phyloP scores from a whole-genome alignment of 1,284 basidiomycete genomes.

The Meira nashicola region DNA sequence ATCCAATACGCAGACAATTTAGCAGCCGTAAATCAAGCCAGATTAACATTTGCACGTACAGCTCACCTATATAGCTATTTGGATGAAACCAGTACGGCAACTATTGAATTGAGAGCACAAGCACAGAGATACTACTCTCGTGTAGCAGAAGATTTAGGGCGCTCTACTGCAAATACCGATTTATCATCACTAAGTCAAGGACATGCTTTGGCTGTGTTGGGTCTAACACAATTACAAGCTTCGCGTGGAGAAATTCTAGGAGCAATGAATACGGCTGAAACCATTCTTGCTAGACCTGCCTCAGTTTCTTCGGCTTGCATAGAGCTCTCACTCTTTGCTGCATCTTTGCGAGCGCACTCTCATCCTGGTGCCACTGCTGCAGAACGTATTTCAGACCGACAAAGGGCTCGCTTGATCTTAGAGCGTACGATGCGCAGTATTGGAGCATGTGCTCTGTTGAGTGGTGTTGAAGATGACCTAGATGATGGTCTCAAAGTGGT shows the following conservation, averaged over 20 bases:
- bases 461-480: slow-evolving; percentile 18
- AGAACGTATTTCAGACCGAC: slow-evolving; percentile 28
- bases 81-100: slow-evolving; percentile 3
- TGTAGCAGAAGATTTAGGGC: slow-evolving; percentile 37
- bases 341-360: slow-evolving; percentile 34
- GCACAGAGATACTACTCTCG: slow-evolving; percentile 43
- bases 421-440: slow-evolving; percentile 39
- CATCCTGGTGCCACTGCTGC: slow-evolving; percentile 36
- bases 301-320: slow-evolving; percentile 20
- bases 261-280: slow-evolving; percentile 43
- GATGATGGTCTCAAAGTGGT: slow-evolving; percentile 9
- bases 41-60: slow-evolving; percentile 43
- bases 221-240: slow-evolving; percentile 47
- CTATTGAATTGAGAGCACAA: slow-evolving; percentile 20
- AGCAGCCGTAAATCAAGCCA: slow-evolving; percentile 37
- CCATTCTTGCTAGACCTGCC: slow-evolving; percentile 25
- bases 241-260: slow-evolving; percentile 35
- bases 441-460: slow-evolving; percentile 24
- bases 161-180: slow-evolving; percentile 16
- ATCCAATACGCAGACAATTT: slow-evolving; percentile 48
- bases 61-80: slow-evolving; percentile 28
- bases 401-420: slow-evolving; percentile 38
- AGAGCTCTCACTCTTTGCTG: slow-evolving; percentile 42
- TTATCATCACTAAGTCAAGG: slow-evolving; percentile 20
- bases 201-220: slow-evolving; percentile 43